phyloP scores from a whole-genome alignment of 257 asterid species.

The Nicotiana obtusifolia region DNA sequence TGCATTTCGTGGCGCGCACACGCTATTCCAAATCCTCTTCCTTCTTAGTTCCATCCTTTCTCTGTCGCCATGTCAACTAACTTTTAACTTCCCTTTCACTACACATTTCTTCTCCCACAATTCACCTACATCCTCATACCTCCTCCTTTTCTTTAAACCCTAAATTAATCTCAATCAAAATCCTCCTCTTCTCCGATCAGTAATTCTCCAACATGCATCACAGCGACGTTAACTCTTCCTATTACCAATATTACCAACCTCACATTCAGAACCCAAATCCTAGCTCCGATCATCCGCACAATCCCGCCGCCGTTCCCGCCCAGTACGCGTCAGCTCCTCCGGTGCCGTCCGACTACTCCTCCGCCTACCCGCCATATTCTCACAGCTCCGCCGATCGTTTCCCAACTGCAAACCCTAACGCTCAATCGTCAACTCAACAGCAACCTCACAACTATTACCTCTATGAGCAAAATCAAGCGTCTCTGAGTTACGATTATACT shows the following conservation, averaged over 20 bases:
- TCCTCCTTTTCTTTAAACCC: conserved; percentile 40
- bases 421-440: too few relatives aligned
- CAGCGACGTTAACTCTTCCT: conserved; percentile 38
- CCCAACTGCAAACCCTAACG: too few relatives aligned
- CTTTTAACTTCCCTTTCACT: background rate
- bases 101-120: background rate
- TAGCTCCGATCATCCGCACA: conserved; percentile 20
- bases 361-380: conserved; percentile 34
- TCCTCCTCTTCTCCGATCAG: background rate
- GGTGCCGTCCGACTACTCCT: conserved; percentile 13
- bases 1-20: background rate
- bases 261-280: conserved; percentile 30
- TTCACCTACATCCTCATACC: conserved; percentile 1
- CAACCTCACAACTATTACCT: conserved; percentile 22
- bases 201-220: conserved; percentile 19
- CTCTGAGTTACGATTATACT: conserved; percentile 27
- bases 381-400: conserved; percentile 25
- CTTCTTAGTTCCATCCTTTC: background rate
- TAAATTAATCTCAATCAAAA: background rate
- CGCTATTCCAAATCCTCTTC: background rate
- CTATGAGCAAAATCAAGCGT: conserved; percentile 22
- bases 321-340: conserved; percentile 83
- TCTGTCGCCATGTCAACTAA: conserved; percentile 3
- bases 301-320: conserved; percentile 11
- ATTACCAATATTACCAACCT: conserved; percentile 46